These are phyloP conservation scores for Backusella luteola DNA, from an alignment of 192 early-diverging fungal species.

Conservation along the genomic window DNA sequence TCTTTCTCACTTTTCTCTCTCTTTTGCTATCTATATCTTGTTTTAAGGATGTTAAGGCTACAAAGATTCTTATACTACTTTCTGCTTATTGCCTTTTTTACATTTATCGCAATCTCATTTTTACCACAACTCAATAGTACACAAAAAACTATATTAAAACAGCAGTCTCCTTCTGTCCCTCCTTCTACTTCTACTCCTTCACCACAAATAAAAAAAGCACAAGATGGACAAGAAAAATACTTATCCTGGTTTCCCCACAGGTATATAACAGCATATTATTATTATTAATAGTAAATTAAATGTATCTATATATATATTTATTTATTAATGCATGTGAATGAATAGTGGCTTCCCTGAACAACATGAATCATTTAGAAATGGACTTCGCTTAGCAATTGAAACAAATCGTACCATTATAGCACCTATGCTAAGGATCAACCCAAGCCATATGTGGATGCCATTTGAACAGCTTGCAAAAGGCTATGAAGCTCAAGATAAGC, in stretches of 20 bases:
- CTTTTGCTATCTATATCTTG: background rate
- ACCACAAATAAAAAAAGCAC: background rate
- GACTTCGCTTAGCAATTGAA: conserved; percentile 19
- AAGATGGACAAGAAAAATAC: conserved; percentile 5
- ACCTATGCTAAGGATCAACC: conserved; percentile 17
- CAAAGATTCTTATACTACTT: background rate
- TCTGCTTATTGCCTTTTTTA: background rate
- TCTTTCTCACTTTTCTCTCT: background rate
- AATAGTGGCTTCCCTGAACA: conserved; percentile 24
- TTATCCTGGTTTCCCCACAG: conserved; percentile 17
- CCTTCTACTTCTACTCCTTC: background rate
- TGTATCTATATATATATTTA: background rate
- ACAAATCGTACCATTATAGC: conserved; percentile 24
- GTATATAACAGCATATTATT: background rate
- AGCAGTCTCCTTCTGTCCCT: background rate
- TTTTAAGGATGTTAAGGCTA: background rate
- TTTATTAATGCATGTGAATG: background rate
- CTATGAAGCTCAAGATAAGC: conserved; percentile 26
- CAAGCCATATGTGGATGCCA: conserved; percentile 13
- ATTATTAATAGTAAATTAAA: background rate
- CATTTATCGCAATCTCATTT: background rate
- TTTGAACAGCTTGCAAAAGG: conserved; percentile 14
- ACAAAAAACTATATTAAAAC: conserved; percentile 1
- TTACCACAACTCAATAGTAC: conserved; percentile 5
- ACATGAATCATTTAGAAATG: conserved; percentile 28